Conservation (phyloP, 2,329 filamentous ascomycete species). For the Hypoxylon sp. region DNA sequence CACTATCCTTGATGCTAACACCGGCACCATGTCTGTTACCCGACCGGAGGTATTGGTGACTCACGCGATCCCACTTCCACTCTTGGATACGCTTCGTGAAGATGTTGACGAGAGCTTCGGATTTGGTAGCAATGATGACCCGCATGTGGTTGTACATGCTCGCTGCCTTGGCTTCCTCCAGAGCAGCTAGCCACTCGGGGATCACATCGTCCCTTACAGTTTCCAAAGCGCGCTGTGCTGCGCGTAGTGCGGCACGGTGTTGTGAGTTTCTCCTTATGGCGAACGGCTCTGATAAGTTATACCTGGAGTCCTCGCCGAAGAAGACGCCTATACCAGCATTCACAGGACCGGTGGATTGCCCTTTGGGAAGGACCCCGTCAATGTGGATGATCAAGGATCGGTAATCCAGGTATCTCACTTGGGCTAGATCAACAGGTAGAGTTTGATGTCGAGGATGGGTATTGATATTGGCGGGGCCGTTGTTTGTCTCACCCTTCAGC, state of each 20-base stretch:
- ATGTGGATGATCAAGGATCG: constrained; percentile 14
- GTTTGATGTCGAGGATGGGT: not conserved
- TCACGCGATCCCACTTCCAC: not conserved
- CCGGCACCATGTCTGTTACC: not conserved
- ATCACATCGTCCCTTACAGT: not conserved
- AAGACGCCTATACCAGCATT: constrained; percentile 2
- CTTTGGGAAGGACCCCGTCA: not conserved
- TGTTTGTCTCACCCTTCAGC: not conserved
- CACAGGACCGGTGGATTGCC: not conserved
- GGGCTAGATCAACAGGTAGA: not conserved
- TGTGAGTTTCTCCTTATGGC: not conserved
- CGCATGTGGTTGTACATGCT: not conserved
- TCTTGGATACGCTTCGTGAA: not conserved
- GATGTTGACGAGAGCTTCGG: not conserved
- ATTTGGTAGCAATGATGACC: constrained; percentile 1
- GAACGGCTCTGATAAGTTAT: constrained; percentile 9
- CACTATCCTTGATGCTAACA: not conserved
- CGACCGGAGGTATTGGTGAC: not conserved
- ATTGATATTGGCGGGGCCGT: not conserved
- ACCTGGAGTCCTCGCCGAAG: constrained; percentile 18
- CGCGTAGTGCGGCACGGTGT: not conserved
- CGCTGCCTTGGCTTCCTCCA: not conserved
- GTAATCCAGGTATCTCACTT: not conserved
- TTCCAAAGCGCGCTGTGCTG: not conserved
- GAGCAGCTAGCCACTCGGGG: not conserved